Base-by-base conservation (phyloP, 139 green algal genomes). In the Nannochloris sp. region DNA sequence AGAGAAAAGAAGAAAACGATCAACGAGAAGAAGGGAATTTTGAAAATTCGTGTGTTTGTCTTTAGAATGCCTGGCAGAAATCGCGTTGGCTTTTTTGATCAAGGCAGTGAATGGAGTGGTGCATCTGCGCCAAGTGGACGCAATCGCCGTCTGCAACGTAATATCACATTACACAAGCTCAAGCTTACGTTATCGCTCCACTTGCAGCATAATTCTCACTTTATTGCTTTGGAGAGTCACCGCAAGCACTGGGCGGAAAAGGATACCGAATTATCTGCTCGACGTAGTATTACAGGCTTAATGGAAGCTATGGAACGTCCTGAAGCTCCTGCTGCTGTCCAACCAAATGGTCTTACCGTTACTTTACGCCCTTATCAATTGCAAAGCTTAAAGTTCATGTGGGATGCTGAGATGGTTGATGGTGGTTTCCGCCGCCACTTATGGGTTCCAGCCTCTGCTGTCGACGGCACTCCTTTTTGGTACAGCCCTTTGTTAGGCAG, bases 361-460 rank as follows among this genome's bases (percentile, higher is more conserved):
- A 51, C 45, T 4, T 58, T 71, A 56, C 33, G 25, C 23, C 67
- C 76, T 10, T 90, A 92, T 69, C 85, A 90, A 78, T 70, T 81
- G 33, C 85, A 92, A 76, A 78, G 71, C 1, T 73, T 92, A 25
- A 37, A 68, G 9, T 87, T 88, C 68, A 89, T 92, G 85, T 61
- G 81, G 29, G 72, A 83, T n/a, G 39, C 27, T 36, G 83, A 85
- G 74, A 4, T 19, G 1, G 13, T 46, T 9, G 68, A 75, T 54
- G 68, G 67, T 14, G 67, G 71, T 23, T 75, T 75, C 46, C 44
- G 71, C 39, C 27, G 29, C 44, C 56, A 61, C 3, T 55, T 81
- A 12, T 82, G 69, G 55, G 27, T 53, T 25, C 55, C 37, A 27
- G 30, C 68, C n/a, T 29, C 44, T 13, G 65, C 51, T n/a, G 44